These are phyloP conservation scores for Salix suchowensis DNA, from an alignment of 345 rosid species.

Conservation along the genomic window DNA sequence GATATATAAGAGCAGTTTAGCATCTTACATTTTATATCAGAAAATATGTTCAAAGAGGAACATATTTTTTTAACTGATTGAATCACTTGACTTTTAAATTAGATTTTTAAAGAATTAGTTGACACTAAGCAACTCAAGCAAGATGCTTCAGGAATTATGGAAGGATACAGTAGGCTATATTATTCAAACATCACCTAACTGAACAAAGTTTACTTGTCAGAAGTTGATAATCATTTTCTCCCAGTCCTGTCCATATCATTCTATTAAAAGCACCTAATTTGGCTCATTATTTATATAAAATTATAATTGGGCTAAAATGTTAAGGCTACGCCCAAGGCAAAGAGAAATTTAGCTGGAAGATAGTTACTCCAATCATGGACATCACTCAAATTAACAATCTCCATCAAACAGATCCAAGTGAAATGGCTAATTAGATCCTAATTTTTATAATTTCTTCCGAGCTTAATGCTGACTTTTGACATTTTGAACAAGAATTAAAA, in stretches of 20 bases:
- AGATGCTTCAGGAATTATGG: background rate
- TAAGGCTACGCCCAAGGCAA: background rate
- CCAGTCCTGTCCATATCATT: background rate
- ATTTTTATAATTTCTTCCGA: background rate
- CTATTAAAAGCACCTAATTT: background rate
- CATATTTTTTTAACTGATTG: background rate
- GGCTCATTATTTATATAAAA: background rate
- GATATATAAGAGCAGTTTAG: background rate
- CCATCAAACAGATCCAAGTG: background rate
- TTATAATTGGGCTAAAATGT: background rate
- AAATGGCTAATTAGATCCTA: background rate
- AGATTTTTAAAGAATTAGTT: background rate
- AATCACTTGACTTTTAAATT: background rate
- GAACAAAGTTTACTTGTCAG: background rate
- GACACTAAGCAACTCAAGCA: background rate
- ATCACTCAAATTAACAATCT: background rate
- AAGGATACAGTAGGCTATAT: background rate
- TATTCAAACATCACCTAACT: background rate
- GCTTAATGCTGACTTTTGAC: background rate
- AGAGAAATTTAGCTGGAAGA: background rate
- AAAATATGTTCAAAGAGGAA: background rate
- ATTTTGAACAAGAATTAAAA: background rate
- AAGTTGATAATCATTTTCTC: background rate
- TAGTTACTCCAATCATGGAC: background rate
- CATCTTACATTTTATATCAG: background rate